Evolutionary conservation across 2,329 filamentous ascomycete species (phyloP), one percentile per base, ranked within the genome.

Genomic region (Cladophialophora psammophila): DNA sequence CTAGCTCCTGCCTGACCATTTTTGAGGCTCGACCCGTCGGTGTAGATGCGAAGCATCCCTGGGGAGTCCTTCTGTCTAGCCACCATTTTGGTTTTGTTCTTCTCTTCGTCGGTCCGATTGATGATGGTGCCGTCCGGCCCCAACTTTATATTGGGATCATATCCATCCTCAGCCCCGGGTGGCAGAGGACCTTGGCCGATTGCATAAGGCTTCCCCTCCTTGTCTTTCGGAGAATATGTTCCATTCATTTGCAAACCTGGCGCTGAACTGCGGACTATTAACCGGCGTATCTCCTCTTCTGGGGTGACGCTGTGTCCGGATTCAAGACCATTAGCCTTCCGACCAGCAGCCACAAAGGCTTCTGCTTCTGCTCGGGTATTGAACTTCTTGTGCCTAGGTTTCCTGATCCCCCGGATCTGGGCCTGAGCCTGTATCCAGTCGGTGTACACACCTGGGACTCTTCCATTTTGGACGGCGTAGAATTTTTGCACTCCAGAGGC

Each of bases 331-430:
- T 69, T 64, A 12, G 68, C 63, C 71, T 73, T 62, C 54, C 74
- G 76, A 34, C 77, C 80, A 53, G 76, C 78, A 42, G 79, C 81
- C 58, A 97, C 91, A 76, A 91, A 97, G 20, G 87, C 87, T 74
- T 94, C 88, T 0, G 94, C 94, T 77, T 96, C 93, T 65, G 83
- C 84, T 32, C 85, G 83, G 0, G 87, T 90, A 3, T 81, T 78
- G 71, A 93, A 94, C 69, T 86, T 90, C 78, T 90, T 91, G 77
- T 91, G 87, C 66, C 85, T 87, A 3, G 87, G 86, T 5, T 88
- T 88, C 72, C 90, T 90, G 75, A 89, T 90, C 2, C 90, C 92
- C 36, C 84, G 87, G 68, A 95, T 92, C 70, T 94, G 91, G 70
- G 88, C 83, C 68, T 90, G 84, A 10, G 91, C 92, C 50, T 88